Evolutionary conservation across 208 protist genomes (phyloP).

Genomic region (Vickermania ingenoplastis): DNA sequence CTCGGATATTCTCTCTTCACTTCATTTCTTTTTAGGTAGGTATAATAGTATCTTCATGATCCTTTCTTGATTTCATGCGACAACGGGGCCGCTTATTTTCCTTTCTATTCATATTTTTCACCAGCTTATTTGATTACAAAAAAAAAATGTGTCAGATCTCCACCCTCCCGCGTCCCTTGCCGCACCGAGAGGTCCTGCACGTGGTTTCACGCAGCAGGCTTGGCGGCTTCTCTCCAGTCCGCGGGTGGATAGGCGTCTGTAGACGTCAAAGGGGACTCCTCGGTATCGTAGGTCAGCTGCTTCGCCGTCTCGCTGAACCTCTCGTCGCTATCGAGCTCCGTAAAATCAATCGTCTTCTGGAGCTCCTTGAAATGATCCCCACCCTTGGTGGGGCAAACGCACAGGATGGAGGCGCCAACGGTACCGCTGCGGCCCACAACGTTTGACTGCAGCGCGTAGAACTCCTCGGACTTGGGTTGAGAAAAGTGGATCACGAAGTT

Average conservation of each 20-base stretch:
- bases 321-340: constrained; percentile 47
- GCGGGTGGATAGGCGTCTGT: constrained; percentile 65
- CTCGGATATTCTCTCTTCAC: no score
- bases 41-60: no score
- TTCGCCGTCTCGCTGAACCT: constrained; percentile 52
- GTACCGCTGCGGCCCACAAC: constrained; percentile 73
- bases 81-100: no score
- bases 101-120: no score
- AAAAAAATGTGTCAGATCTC: no score
- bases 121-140: no score
- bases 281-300: constrained; percentile 78
- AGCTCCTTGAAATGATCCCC: constrained; percentile 30
- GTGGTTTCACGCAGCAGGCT: no score
- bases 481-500: constrained; percentile 87
- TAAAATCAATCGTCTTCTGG: constrained; percentile 54
- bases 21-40: no score
- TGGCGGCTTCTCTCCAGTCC: constrained; percentile 49
- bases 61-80: no score
- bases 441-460: constrained; percentile 78
- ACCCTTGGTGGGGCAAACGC: constrained; percentile 44
- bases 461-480: constrained; percentile 72
- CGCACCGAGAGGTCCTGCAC: no score
- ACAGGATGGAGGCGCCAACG: constrained; percentile 74
- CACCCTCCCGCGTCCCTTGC: no score
- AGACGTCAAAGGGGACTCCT: constrained; percentile 43